Base-by-base conservation (phyloP, 768 basidiomycete species). In the Mycena olivaceomarginata region DNA sequence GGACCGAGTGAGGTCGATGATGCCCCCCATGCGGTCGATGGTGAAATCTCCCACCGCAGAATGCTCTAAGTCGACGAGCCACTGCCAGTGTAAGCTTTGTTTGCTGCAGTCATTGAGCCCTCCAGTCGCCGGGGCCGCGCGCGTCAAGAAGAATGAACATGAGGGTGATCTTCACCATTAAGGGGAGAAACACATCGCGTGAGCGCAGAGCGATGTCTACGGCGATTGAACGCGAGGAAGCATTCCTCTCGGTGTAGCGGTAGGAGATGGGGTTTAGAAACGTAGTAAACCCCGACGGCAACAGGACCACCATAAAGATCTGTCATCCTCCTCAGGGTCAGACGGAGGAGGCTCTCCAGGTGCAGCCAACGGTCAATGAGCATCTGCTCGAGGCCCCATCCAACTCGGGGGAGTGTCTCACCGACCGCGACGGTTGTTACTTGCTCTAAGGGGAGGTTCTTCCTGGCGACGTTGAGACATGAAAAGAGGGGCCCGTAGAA, bases 151-250 rank as follows among this genome's bases (percentile, higher is more conserved):
- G 48, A n/a, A 74, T 69, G 18, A 75, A 69, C 46, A 75, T 57
- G 20, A 79, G 53, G 18, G 66, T 69, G 41, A 75, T 64, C 22
- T 70, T 41, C 37, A 70, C 74, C 67, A 79, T 75, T 1, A 79
- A 22, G 4, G 77, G 77, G 13, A 79, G 74, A 57, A 79, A 79
- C 20, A 70, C 70, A 57, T 79, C 77, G 25, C 74, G 70, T 2
- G 77, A 75, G 60, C 63, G 56, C 60, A 79, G 57, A 41, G 70
- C 74, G 22, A 68, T 60, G 1, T 70, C 56, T 25, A 71, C 22
- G 20, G 77, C 73, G n/a, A 39, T 56, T 56, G 72, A 67, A 10
- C 37, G 65, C 64, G 77, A 70, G 25, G 22, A 10, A 5, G 73
- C 69, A 62, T 63, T 41, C 51, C 77, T 41, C 68, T 74, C 65